Evolutionary conservation across 2,329 filamentous ascomycete genomes (phyloP).

Genomic region (Talaromyces sp.): DNA sequence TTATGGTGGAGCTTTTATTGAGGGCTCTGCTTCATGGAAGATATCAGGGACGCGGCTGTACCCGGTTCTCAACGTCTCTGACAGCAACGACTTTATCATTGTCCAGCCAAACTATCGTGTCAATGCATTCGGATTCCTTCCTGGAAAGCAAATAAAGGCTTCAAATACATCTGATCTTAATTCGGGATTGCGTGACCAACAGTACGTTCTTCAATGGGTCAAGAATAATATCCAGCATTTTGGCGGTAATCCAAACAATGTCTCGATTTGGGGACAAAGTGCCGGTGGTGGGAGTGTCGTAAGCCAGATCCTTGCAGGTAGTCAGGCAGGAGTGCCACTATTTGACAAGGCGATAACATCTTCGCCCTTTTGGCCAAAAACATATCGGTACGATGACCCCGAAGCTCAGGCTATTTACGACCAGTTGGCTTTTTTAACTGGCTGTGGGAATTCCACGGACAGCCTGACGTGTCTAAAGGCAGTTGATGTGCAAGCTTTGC

Average conservation of each 20-base stretch:
- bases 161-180: constrained; percentile 11
- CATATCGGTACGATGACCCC: constrained; percentile 48
- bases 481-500: constrained; percentile 50
- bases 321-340: constrained; percentile 39
- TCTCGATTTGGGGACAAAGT: constrained; percentile 24
- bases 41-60: constrained; percentile 31
- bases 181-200: constrained; percentile 16
- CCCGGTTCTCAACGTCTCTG: not conserved
- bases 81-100: constrained; percentile 7
- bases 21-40: constrained; percentile 55
- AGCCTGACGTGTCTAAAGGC: constrained; percentile 53
- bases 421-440: constrained; percentile 43
- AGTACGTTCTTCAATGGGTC: constrained; percentile 20
- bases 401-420: constrained; percentile 52
- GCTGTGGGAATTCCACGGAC: constrained; percentile 41
- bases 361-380: constrained; percentile 58
- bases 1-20: constrained; percentile 59
- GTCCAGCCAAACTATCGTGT: constrained; percentile 21
- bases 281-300: constrained; percentile 18
- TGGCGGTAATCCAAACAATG: constrained; percentile 23
- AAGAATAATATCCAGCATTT: constrained; percentile 24
- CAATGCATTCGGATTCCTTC: constrained; percentile 21
- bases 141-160: constrained; percentile 1
- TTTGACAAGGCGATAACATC: constrained; percentile 50
- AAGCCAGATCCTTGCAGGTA: constrained; percentile 42